Base-by-base conservation (phyloP, 1,139 yeast species). In the Debaryomyces sp. region DNA sequence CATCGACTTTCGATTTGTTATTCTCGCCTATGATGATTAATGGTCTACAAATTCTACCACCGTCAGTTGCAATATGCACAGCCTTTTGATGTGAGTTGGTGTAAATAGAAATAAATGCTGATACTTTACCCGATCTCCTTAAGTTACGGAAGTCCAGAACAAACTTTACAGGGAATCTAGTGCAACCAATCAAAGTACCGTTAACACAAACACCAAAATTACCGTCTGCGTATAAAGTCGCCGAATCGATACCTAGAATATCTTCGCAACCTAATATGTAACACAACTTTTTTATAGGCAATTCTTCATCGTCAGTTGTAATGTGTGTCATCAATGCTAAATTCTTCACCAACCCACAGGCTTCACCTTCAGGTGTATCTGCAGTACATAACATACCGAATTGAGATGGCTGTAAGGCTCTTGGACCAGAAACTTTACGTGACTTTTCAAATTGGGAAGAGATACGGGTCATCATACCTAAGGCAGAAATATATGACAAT, bases 391-490 rank as follows among this genome's bases (percentile, higher is more conserved):
- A 78, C 98, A 94, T 94, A 64, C 99, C 99, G 68, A 94, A 94
- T 71, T 94, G 99, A 1, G 99, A 95, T 10, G 99, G 99, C 68
- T 94, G 99, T 57, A 94, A 79, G 17, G 99, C 98, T 80, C 99
- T 88, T 39, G 99, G 99, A 46, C 99, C 99, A 3, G 97, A 89
- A 38, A 94, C 99, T 68, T 94, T 94, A 74, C 99, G 81, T 2
- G 98, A 91, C 67, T 94, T 94, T 69, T 94, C 99, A 63, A 94
- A 94, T 69, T 94, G 99, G 8, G 98, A 92, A 3, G 97, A 90
- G 49, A 94, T 95, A 76, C 99, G 89, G n/a, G 99, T 94, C 99
- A 94, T 94, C 99, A 94, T 94, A 61, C 99, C 99, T 54, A 94
- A 75, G 0, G 99, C 99, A 9, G 96, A 86, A 46, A 94, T 94